Evolutionary conservation across 192 early-diverging fungal genomes (phyloP).

Genomic region (Lobulomyces angularis): DNA sequence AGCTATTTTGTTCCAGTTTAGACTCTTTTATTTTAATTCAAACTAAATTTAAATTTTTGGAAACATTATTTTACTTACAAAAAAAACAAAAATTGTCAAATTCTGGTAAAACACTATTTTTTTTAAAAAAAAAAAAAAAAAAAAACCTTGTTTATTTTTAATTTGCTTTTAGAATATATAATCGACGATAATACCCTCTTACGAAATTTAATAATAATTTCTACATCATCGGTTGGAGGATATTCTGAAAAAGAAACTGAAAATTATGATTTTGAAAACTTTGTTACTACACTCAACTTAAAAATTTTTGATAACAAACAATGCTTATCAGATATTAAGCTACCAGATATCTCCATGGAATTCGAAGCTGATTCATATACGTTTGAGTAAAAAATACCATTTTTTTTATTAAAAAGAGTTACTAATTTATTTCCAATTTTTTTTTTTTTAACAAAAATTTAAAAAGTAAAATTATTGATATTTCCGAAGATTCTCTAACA

Average conservation of each 20-base stretch:
- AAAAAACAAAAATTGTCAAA: slow-evolving; percentile 3
- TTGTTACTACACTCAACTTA: neutral
- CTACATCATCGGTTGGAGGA: slow-evolving; percentile 22
- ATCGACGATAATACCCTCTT: slow-evolving; percentile 29
- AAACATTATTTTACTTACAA: slow-evolving; percentile 20
- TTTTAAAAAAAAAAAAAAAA: neutral
- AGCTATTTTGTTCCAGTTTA: slow-evolving; percentile 18
- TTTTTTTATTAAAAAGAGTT: neutral
- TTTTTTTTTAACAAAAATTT: too few species aligned
- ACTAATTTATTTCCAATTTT: neutral
- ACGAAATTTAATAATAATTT: slow-evolving; percentile 24
- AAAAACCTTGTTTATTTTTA: neutral
- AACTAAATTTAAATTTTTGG: slow-evolving; percentile 17
- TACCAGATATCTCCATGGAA: too few species aligned
- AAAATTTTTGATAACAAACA: neutral
- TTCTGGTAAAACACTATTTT: neutral
- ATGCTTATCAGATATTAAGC: neutral
- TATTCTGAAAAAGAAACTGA: slow-evolving; percentile 16
- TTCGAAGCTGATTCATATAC: neutral
- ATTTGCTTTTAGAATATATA: slow-evolving; percentile 6
- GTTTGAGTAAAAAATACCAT: neutral
- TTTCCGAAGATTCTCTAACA: too few species aligned
- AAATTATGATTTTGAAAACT: neutral
- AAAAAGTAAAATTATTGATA: too few species aligned
- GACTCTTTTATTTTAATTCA: slow-evolving; percentile 35